phyloP scores from a whole-genome alignment of 1,284 basidiomycete species.

The Phellopilus nigrolimitatus region DNA sequence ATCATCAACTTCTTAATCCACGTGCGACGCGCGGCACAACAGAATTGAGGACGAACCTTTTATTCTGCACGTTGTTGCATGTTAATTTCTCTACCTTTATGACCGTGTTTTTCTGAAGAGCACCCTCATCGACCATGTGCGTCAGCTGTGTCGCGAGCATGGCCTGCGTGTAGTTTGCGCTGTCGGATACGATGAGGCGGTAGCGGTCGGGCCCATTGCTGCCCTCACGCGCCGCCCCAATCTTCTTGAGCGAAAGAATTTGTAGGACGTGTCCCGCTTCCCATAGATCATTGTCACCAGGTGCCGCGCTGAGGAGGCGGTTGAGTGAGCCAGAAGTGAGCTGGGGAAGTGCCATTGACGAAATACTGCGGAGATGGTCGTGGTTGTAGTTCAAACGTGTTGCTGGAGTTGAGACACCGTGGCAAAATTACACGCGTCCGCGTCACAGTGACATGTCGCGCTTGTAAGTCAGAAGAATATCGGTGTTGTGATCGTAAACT shows the following conservation, averaged over 20 bases:
- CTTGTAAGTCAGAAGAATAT: background rate
- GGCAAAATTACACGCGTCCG: no score
- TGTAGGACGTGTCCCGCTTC: slow-evolving; percentile 66
- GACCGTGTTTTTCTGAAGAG: slow-evolving; percentile 70
- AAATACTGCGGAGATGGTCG: background rate
- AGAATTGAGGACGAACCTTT: slow-evolving; percentile 52
- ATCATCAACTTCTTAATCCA: no score
- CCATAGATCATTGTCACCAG: slow-evolving; percentile 47
- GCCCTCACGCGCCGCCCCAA: slow-evolving; percentile 41
- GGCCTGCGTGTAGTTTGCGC: slow-evolving; percentile 78
- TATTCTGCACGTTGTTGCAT: slow-evolving; percentile 81
- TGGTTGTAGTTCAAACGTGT: background rate
- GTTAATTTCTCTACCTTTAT: slow-evolving; percentile 75
- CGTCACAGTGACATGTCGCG: no score
- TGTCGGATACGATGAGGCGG: slow-evolving; percentile 78
- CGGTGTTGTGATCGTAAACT: background rate
- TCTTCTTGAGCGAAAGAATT: slow-evolving; percentile 78
- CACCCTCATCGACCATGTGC: slow-evolving; percentile 62
- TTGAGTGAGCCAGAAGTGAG: slow-evolving; percentile 56
- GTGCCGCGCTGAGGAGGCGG: slow-evolving; percentile 43
- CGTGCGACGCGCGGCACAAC: background rate
- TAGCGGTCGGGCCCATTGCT: slow-evolving; percentile 51
- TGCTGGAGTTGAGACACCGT: background rate
- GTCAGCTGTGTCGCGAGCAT: slow-evolving; percentile 97
- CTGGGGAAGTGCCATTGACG: slow-evolving; percentile 33